Evolutionary conservation across 2,329 filamentous ascomycete genomes (phyloP), one percentile per base, ranked within the genome.

Genomic region (Fusarium dlaminii): DNA sequence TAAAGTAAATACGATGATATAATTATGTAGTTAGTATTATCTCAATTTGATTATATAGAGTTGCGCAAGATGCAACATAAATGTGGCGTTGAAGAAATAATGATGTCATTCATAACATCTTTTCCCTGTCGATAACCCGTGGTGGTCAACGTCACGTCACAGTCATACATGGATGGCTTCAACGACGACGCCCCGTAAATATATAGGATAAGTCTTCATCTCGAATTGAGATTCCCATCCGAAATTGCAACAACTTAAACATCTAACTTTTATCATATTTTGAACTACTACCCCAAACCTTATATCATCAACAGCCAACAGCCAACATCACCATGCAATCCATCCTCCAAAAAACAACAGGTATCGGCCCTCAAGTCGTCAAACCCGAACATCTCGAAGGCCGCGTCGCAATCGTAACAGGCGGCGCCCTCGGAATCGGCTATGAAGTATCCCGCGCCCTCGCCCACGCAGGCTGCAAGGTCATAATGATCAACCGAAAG

Each of bases 341-440:
- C 3, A 70, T 80, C 30, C 79, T 84, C 20, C 79, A 82, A 37
- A 81, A 79, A 11, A 71, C 82, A 36, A 72, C 69, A 5, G 67
- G 62, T 4, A 72, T 83, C 43, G 83, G 84, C 5, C 83, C 83
- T 0, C 80, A 79, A 24, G 77, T 80, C 39, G 72, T 81, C 37
- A 77, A 83, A 15, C 80, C 83, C 0, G 76, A 81, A 12, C 74
- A 82, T 52, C 79, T 84, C 30, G 24, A 76, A 29, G 83, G 82
- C 18, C 78, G 81, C 22, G 79, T 83, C 15, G 83, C 82, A 24
- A 59, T 84, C 7, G 80, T 84, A 5, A 82, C 81, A 1, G 83
- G 83, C 11, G 82, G 83, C 30, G 81, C 83, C 13, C 62, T 81
- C 13, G 83, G 83, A 9, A 84, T 85, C 32, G 82, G 83, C 58